Evolutionary conservation across 1,284 basidiomycete genomes (phyloP).

Genomic region (Ustilago curta): DNA sequence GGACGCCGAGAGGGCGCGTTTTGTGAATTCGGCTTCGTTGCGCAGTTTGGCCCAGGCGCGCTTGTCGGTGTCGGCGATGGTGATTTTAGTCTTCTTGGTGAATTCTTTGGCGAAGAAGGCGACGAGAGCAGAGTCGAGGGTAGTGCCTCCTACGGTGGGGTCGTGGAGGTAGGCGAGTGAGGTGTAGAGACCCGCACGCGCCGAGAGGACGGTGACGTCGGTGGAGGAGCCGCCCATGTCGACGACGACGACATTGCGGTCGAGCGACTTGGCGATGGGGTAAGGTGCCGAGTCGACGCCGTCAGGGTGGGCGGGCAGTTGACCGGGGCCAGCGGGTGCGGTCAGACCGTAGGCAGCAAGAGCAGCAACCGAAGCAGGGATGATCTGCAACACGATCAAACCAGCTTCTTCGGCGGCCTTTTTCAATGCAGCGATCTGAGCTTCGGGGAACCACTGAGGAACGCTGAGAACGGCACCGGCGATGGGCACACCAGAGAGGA

Average conservation of each 20-base stretch:
- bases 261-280: conserved; percentile 71
- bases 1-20: conserved; percentile 89
- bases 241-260: conserved; percentile 74
- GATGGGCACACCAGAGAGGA: conserved; percentile 82
- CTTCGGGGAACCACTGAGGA: conserved; percentile 79
- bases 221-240: conserved; percentile 75
- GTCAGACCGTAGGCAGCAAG: conserved; percentile 73
- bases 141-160: conserved; percentile 74
- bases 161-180: conserved; percentile 72
- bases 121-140: conserved; percentile 85
- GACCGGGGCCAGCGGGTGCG: conserved; percentile 71
- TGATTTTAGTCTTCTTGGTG: conserved; percentile 91
- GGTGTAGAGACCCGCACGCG: conserved; percentile 74
- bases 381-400: conserved; percentile 81
- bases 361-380: conserved; percentile 84
- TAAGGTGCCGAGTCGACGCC: conserved; percentile 69
- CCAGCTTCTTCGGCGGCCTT: conserved; percentile 80
- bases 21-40: conserved; percentile 93
- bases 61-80: conserved; percentile 73
- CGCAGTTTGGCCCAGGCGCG: conserved; percentile 93
- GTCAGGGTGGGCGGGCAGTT: conserved; percentile 65
- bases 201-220: conserved; percentile 72
- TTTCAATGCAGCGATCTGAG: conserved; percentile 79
- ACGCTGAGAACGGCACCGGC: conserved; percentile 86
- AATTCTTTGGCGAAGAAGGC: conserved; percentile 96